phyloP scores from a whole-genome alignment of 2,329 filamentous ascomycete species.

The Beauveria caledonica region DNA sequence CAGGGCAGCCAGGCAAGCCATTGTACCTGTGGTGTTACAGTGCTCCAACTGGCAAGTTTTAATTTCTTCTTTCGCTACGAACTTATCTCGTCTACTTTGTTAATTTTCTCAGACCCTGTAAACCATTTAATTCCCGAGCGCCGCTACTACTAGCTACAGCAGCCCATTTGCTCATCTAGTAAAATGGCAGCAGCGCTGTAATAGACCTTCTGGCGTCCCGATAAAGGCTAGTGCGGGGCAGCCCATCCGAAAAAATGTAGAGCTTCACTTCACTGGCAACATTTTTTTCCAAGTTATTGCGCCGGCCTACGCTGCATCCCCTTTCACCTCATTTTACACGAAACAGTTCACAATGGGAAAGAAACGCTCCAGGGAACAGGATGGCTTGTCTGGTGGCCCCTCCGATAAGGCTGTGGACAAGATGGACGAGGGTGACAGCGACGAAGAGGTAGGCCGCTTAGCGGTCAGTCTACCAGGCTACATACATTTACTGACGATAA shows the following conservation, averaged over 20 bases:
- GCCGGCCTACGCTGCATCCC: neutral
- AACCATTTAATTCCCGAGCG: too few species aligned
- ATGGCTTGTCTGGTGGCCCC: constrained; percentile 33
- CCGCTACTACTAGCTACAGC: too few species aligned
- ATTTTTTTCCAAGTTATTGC: neutral
- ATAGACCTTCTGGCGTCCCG: neutral
- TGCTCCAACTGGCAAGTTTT: too few species aligned
- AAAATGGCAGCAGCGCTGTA: too few species aligned
- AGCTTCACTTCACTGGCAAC: neutral
- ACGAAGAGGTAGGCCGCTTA: constrained; percentile 38
- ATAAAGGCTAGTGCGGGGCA: constrained; percentile 11
- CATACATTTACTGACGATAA: constrained; percentile 2
- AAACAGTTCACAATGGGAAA: constrained; percentile 34
- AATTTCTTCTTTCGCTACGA: too few species aligned
- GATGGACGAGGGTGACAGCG: constrained; percentile 44
- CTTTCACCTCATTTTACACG: neutral
- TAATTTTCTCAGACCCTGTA: too few species aligned
- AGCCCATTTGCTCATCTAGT: too few species aligned
- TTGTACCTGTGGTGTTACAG: too few species aligned
- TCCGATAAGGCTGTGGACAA: constrained; percentile 36
- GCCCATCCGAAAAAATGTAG: constrained; percentile 4
- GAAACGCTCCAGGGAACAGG: constrained; percentile 40
- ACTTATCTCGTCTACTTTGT: too few species aligned
- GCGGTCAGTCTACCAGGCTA: neutral
- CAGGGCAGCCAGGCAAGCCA: neutral